These are phyloP conservation scores for Beauveria australis DNA, from an alignment of 2,329 filamentous ascomycete genomes.

Conservation along the genomic window DNA sequence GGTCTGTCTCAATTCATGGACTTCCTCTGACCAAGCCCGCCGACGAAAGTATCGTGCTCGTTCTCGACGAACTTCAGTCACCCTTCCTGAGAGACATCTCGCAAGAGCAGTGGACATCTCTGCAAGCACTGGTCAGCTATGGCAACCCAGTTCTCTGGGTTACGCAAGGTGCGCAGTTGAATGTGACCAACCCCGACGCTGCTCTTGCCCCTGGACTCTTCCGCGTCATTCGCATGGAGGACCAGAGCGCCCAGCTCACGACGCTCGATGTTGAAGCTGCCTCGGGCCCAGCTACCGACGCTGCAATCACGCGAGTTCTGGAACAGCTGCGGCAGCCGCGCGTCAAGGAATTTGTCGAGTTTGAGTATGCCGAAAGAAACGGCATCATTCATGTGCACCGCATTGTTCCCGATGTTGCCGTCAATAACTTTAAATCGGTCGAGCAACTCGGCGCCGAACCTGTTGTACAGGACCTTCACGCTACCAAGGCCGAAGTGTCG, in stretches of 20 bases:
- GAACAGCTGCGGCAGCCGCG: constrained; percentile 15
- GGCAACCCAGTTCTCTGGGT: neutral
- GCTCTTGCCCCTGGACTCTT: neutral
- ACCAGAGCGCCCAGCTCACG: neutral
- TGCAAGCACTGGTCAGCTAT: neutral
- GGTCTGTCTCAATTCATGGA: neutral
- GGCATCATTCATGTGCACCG: constrained; percentile 15
- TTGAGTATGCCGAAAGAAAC: constrained; percentile 21
- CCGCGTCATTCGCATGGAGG: constrained; percentile 6
- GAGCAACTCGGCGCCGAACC: neutral
- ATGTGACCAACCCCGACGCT: neutral
- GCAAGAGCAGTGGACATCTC: constrained; percentile 5
- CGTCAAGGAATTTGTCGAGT: constrained; percentile 16
- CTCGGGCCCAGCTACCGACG: neutral
- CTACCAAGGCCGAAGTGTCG: neutral
- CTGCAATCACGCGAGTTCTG: constrained; percentile 9
- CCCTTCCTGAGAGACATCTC: neutral
- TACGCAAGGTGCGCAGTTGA: neutral
- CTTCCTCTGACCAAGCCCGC: neutral
- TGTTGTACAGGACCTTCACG: neutral
- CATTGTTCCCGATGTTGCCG: constrained; percentile 17
- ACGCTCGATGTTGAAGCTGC: neutral
- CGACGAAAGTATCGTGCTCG: neutral
- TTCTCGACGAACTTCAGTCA: constrained; percentile 6
- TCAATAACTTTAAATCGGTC: neutral